Percentiles rank a stretch among this genome's conserved stretches.
Conservation (phyloP, 306 rosid genomes). For the Mimosa bimucronata region DNA sequence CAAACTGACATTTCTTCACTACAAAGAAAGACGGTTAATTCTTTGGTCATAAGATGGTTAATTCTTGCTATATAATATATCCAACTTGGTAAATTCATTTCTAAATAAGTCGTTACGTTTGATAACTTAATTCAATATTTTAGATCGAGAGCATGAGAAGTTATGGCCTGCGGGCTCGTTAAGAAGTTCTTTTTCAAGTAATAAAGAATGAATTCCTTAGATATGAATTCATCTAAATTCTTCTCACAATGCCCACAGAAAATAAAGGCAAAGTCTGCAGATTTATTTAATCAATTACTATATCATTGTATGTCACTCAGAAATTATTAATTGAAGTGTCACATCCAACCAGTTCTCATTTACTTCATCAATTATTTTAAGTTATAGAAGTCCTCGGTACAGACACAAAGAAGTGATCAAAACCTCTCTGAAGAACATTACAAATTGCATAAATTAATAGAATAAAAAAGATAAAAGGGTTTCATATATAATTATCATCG, state of each 20-base stretch:
- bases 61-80: not conserved
- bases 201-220: not conserved
- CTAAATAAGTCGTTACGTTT: not conserved
- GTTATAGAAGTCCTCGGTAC: not conserved
- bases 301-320: not conserved
- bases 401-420: not conserved
- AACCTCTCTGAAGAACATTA: not conserved
- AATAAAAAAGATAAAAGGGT: not conserved
- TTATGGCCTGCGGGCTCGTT: too few species aligned
- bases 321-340: not conserved
- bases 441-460: not conserved
- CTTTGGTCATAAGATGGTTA: not conserved
- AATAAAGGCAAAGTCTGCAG: not conserved
- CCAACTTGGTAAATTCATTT: not conserved
- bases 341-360: not conserved
- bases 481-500: not conserved
- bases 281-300: not conserved
- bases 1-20: not conserved
- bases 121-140: too few species aligned
- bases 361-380: not conserved
- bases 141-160: not conserved
- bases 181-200: not conserved
- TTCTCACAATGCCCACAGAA: not conserved
- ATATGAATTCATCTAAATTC: not conserved
- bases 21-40: not conserved